phyloP scores from a whole-genome alignment of 2,329 filamentous ascomycete genomes.

The Hirsutella thompsonii region DNA sequence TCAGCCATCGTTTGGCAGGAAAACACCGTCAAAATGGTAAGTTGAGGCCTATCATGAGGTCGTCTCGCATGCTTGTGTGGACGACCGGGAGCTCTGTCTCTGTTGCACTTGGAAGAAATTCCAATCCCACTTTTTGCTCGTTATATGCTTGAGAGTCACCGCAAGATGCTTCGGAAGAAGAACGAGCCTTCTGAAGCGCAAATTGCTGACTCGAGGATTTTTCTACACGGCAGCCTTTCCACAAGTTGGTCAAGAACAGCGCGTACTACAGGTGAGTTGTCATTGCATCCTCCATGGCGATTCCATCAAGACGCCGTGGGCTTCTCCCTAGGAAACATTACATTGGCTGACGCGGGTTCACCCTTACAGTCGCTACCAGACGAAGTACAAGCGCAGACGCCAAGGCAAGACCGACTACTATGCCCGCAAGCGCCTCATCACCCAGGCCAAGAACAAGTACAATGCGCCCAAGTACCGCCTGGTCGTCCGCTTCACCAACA shows the following conservation, averaged over 20 bases:
- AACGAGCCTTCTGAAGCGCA: constrained; percentile 74
- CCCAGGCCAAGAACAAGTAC: constrained; percentile 99
- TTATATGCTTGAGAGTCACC: constrained; percentile 56
- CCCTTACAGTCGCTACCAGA: constrained; percentile 78
- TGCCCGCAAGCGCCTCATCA: constrained; percentile 97
- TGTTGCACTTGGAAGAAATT: constrained; percentile 29
- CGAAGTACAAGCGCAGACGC: constrained; percentile 97
- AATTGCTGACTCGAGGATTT: constrained; percentile 97
- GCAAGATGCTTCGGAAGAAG: constrained; percentile 96
- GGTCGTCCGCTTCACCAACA: constrained; percentile 98
- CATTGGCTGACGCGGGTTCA: no score
- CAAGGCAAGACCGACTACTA: constrained; percentile 99
- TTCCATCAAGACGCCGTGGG: no score
- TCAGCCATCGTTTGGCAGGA: constrained; percentile 28
- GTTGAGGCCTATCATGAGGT: constrained; percentile 31
- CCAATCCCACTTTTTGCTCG: constrained; percentile 27
- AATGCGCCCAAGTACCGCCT: constrained; percentile 99
- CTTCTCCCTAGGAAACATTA: no score
- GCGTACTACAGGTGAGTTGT: constrained; percentile 92
- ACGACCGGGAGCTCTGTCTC: no score
- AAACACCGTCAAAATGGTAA: constrained; percentile 56
- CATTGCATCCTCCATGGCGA: constrained; percentile 11
- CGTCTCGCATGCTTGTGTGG: neutral
- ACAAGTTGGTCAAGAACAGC: constrained; percentile 94
- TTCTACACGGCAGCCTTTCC: constrained; percentile 65